Percentiles rank a stretch among this genome's conserved stretches.
Evolutionary conservation across 1,284 basidiomycete species (phyloP).

Genomic region (Trichosporon ovoides): DNA sequence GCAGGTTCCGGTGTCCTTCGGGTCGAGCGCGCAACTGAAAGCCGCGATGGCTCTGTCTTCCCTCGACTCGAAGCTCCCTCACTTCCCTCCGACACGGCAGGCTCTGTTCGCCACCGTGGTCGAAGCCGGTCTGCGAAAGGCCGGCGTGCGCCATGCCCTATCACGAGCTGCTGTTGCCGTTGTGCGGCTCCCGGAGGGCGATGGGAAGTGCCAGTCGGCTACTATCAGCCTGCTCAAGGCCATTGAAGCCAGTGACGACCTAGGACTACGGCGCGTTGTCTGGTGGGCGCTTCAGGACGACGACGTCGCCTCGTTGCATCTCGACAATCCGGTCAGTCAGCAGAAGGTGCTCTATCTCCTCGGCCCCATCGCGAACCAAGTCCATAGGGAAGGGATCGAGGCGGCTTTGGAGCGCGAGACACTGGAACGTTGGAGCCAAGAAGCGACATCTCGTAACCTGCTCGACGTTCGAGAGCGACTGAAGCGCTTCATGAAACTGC

Average conservation of each 20-base stretch:
- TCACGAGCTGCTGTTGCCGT: slow-evolving; percentile 18
- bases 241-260: slow-evolving; percentile 11
- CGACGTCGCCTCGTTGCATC: not conserved
- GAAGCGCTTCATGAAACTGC: slow-evolving; percentile 5
- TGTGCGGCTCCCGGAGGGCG: slow-evolving; percentile 10
- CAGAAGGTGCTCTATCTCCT: slow-evolving; percentile 13
- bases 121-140: not conserved
- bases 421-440: slow-evolving; percentile 5
- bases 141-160: slow-evolving; percentile 11
- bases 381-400: not conserved
- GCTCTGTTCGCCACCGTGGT: slow-evolving; percentile 15
- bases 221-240: slow-evolving; percentile 11
- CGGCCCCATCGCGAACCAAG: not conserved
- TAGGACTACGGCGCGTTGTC: slow-evolving; percentile 17
- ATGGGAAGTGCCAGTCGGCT: slow-evolving; percentile 10
- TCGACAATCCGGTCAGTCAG: slow-evolving; percentile 2
- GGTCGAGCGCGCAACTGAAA: slow-evolving; percentile 7
- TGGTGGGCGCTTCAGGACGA: slow-evolving; percentile 24
- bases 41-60: slow-evolving; percentile 22
- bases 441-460: not conserved
- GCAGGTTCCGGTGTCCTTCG: slow-evolving; percentile 14
- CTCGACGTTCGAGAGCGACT: slow-evolving; percentile 13
- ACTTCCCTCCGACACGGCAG: slow-evolving; percentile 8
- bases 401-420: not conserved
- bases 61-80: not conserved